Conservation (phyloP, 2,329 filamentous ascomycete genomes). For the Arthroderma uncinatum region DNA sequence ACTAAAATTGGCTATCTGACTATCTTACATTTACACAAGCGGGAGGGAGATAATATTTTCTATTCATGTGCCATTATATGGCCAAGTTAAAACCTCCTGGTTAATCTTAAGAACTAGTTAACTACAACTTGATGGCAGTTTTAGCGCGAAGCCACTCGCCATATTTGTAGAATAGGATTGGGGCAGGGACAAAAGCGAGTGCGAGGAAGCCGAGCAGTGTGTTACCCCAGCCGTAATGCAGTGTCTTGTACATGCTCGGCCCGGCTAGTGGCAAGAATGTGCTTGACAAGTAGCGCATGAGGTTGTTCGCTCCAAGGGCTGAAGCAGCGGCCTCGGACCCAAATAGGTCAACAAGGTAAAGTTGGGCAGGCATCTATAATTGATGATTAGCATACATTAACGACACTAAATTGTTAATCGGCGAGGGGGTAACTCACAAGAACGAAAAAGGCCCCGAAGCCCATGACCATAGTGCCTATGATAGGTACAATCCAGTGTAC, state of each 20-base stretch:
- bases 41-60: neutral
- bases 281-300: slow-evolving; percentile 37
- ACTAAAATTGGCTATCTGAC: neutral
- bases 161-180: slow-evolving; percentile 42
- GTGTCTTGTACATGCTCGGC: slow-evolving; percentile 27
- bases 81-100: neutral
- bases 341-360: slow-evolving; percentile 43
- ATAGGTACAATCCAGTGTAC: slow-evolving; percentile 48
- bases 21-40: neutral
- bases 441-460: slow-evolving; percentile 10
- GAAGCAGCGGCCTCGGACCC: slow-evolving; percentile 26
- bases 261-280: slow-evolving; percentile 44
- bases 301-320: slow-evolving; percentile 38
- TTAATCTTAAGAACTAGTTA: neutral
- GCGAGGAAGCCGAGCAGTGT: slow-evolving; percentile 34
- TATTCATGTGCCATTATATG: too few species aligned
- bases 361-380: slow-evolving; percentile 34
- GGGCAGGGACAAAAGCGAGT: slow-evolving; percentile 36
- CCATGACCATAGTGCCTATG: slow-evolving; percentile 14
- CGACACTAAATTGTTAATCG: neutral
- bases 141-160: slow-evolving; percentile 32
- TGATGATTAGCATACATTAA: slow-evolving; percentile 46
- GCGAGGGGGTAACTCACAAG: neutral
- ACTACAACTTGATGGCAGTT: neutral
- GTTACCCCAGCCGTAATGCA: slow-evolving; percentile 32